phyloP scores from a whole-genome alignment of 2,329 filamentous ascomycete species.

The Fusarium palustre region DNA sequence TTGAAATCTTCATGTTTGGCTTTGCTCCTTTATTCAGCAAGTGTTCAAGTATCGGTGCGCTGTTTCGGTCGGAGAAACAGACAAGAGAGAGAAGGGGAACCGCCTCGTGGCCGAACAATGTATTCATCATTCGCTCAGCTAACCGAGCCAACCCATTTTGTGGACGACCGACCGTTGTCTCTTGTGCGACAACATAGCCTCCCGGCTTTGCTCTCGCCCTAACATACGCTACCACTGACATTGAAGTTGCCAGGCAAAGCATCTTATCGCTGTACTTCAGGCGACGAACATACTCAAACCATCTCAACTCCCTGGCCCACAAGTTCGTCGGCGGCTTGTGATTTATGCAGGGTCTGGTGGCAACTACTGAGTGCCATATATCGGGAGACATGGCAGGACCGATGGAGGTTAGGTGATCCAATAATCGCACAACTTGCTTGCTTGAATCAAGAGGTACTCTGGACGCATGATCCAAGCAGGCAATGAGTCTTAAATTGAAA shows the following conservation, averaged over 20 bases:
- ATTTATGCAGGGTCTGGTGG: too few relatives aligned
- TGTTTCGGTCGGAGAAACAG: rapidly evolving
- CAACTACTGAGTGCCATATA: background rate
- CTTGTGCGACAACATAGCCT: background rate
- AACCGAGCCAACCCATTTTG: too few relatives aligned
- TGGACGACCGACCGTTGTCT: rapidly evolving
- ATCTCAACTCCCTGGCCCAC: too few relatives aligned
- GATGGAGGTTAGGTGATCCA: background rate
- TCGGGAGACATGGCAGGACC: rapidly evolving
- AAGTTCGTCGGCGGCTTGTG: background rate
- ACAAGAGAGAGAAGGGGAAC: background rate
- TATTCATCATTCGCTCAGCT: background rate
- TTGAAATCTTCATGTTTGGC: background rate
- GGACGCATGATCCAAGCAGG: rapidly evolving
- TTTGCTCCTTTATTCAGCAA: slow-evolving; percentile 7
- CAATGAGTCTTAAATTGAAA: rapidly evolving
- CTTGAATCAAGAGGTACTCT: rapidly evolving
- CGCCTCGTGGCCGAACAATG: background rate
- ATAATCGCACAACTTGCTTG: background rate
- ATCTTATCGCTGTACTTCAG: background rate
- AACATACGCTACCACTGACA: background rate
- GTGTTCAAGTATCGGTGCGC: background rate
- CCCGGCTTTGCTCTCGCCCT: background rate
- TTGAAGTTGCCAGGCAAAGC: background rate
- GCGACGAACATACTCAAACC: too few relatives aligned